Percentiles rank a stretch among this genome's conserved stretches.
phyloP scores from a whole-genome alignment of 345 rosid genomes.

The Kernera saxatilis region DNA sequence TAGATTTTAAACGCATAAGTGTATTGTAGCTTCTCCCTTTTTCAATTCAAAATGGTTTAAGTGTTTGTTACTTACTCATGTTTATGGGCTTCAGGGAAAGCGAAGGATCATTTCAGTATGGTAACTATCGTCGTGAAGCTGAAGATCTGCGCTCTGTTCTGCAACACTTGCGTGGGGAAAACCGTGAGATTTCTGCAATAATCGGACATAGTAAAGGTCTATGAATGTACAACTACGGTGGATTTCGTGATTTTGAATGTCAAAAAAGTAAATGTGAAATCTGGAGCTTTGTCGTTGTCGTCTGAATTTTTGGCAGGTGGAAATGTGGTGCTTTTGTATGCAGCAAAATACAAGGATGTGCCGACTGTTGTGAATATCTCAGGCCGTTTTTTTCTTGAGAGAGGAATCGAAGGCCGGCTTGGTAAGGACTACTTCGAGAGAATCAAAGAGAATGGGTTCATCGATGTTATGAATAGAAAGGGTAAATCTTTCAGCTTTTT shows the following conservation, averaged over 20 bases:
- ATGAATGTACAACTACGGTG: neutral
- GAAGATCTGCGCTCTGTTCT: constrained; percentile 67
- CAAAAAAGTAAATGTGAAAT: neutral
- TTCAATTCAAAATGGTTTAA: neutral
- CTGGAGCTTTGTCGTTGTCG: neutral
- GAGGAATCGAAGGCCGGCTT: constrained; percentile 66
- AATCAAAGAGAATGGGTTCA: constrained; percentile 58
- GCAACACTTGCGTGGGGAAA: constrained; percentile 41
- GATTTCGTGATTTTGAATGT: neutral
- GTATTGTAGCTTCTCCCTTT: neutral
- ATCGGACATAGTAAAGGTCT: constrained; percentile 93
- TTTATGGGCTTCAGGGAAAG: constrained; percentile 54
- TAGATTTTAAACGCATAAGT: neutral
- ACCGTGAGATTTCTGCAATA: constrained; percentile 43
- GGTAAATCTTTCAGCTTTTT: constrained; percentile 31
- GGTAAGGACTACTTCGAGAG: constrained; percentile 57
- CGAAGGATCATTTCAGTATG: constrained; percentile 83
- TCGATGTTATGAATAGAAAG: constrained; percentile 61
- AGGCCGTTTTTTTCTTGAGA: constrained; percentile 64
- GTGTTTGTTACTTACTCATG: constrained; percentile 3
- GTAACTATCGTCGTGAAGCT: constrained; percentile 73
- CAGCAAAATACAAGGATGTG: constrained; percentile 69
- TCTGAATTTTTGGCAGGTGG: constrained; percentile 50
- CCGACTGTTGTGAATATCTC: constrained; percentile 57
- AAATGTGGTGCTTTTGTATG: constrained; percentile 75